These are phyloP conservation scores for Hygrophila difformis DNA, from an alignment of 257 asterid species.

Conservation along the genomic window DNA sequence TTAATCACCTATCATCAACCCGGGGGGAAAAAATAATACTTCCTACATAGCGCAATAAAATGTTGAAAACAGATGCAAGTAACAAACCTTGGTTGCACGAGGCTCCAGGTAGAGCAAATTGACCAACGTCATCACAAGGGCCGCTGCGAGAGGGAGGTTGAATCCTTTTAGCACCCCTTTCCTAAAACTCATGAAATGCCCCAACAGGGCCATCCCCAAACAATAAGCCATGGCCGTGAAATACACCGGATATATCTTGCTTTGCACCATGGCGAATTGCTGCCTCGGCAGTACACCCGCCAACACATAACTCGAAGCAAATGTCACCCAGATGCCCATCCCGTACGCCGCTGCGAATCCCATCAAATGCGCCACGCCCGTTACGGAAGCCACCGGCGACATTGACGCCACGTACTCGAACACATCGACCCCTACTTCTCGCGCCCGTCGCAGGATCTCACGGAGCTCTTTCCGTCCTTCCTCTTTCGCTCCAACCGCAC, in stretches of 20 bases:
- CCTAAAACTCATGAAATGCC: constrained; percentile 35
- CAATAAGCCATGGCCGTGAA: constrained; percentile 61
- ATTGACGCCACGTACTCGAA: constrained; percentile 19
- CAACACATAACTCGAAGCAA: constrained; percentile 57
- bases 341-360: constrained; percentile 65
- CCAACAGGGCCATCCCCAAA: constrained; percentile 44
- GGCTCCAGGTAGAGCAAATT: constrained; percentile 66
- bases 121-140: constrained; percentile 36
- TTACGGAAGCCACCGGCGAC: constrained; percentile 14
- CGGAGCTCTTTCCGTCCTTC: no score
- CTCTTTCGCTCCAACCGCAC: constrained; percentile 13
- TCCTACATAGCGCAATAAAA: no score
- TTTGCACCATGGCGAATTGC: constrained; percentile 66
- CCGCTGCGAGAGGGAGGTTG: constrained; percentile 35
- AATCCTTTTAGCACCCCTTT: constrained; percentile 27
- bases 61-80: no score
- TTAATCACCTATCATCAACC: no score
- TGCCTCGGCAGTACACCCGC: constrained; percentile 57
- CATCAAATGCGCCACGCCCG: constrained; percentile 33
- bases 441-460: constrained; percentile 20
- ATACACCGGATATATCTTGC: constrained; percentile 65
- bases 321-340: constrained; percentile 64
- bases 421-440: constrained; percentile 22
- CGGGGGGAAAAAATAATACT: no score
- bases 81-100: constrained; percentile 61